Evolutionary conservation across 139 green algal species (phyloP), one percentile per base, ranked within the genome.

Genomic region (Coccomyxa sp.): DNA sequence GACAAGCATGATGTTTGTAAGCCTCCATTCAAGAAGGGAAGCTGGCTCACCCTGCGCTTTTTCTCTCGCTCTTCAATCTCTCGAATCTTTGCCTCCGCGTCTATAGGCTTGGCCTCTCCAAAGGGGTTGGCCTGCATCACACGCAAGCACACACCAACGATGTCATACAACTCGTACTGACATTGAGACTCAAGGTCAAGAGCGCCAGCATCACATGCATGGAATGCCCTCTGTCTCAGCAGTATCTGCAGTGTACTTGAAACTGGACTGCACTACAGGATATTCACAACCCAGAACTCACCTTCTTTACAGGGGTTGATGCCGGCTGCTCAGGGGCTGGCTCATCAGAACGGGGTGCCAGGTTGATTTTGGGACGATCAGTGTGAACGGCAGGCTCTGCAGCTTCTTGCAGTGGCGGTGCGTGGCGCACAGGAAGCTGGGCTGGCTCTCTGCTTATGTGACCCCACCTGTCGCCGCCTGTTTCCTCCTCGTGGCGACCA

Each of bases 41-140:
- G 23, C 68, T 58, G 51, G 28, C 59, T 18, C 25, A 86, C 79
- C 81, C 79, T 86, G 77, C 51, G 58, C 79, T 87, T 81, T 38
- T 32, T 79, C 45, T 87, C 76, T 25, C 86, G 82, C 82, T 89
- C 86, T 59, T 92, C 89, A 30, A 92, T 63, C 80, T 91, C 86
- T 28, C 60, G 58, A 67, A 91, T 81, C 79, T 82, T 88, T 51
- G 86, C 74, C 1, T 79, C 78, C 16, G 88, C 87, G 79, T 92
- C 86, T 17, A 85, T 79, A 17, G 89, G 89, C 79, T 86, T 87
- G 63, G 89, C 89, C 30, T 79, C 81, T 7, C 89, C 89, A 85
- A 92, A 92, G 14, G 88, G 89, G 77, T 92, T 91, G 31, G 76
- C 25, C 38, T 86, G 77, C 30, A 82, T 71, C 0, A 51, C 38